Evolutionary conservation across 495 filamentous ascomycete species (phyloP).

Genomic region (Pyronema domesticum): DNA sequence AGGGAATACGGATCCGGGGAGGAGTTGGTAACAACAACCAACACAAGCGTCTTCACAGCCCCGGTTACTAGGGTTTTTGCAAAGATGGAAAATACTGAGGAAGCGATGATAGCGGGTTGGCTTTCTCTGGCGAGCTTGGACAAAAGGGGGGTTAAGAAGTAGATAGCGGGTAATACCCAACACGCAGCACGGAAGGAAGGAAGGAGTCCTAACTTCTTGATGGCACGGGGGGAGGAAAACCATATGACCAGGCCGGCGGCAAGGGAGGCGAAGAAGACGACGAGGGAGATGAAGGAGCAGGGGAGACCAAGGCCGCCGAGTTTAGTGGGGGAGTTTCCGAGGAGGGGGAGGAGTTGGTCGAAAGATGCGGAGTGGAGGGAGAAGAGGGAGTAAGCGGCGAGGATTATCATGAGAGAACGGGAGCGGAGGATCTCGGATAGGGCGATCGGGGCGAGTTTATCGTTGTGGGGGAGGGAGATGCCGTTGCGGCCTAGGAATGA

Average conservation of each 20-base stretch:
- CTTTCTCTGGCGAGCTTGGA: slow-evolving; percentile 23
- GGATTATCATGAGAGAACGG: slow-evolving; percentile 29
- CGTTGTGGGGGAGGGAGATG: slow-evolving; percentile 21
- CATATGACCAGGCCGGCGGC: slow-evolving; percentile 26
- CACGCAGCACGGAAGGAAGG: slow-evolving; percentile 27
- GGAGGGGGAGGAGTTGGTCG: slow-evolving; percentile 30
- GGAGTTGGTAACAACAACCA: slow-evolving; percentile 29
- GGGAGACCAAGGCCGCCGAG: slow-evolving; percentile 31
- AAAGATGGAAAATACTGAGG: slow-evolving; percentile 26
- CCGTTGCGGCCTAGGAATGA: slow-evolving; percentile 27
- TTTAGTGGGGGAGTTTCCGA: slow-evolving; percentile 30
- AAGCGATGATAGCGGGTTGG: slow-evolving; percentile 19
- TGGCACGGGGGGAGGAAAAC: slow-evolving; percentile 19
- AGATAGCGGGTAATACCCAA: slow-evolving; percentile 28
- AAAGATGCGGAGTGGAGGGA: slow-evolving; percentile 31
- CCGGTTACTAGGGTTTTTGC: slow-evolving; percentile 28
- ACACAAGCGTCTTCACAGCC: slow-evolving; percentile 29
- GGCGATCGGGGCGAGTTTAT: slow-evolving; percentile 27
- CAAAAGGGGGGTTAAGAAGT: slow-evolving; percentile 27
- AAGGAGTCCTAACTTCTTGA: slow-evolving; percentile 28
- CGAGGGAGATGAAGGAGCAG: slow-evolving; percentile 27
- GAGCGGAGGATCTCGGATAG: slow-evolving; percentile 29
- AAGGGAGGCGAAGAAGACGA: slow-evolving; percentile 25
- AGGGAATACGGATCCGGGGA: slow-evolving; percentile 31
- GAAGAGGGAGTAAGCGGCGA: slow-evolving; percentile 30